These are phyloP conservation scores for Aphanomyces stellatus DNA, from an alignment of 352 stramenopile genomes.

Conservation along the genomic window DNA sequence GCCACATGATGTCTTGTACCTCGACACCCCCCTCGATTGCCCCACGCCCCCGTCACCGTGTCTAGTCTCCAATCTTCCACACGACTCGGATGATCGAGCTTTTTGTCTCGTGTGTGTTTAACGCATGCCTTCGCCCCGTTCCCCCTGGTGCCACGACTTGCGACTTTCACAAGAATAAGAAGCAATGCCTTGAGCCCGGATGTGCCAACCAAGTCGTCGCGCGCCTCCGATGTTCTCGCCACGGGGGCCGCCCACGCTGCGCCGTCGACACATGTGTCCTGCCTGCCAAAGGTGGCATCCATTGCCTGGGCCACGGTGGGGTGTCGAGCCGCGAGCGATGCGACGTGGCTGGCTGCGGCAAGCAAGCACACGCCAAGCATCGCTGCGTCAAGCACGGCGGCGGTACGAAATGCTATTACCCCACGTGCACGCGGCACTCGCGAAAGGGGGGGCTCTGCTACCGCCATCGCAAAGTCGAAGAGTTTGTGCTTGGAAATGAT, in stretches of 20 bases:
- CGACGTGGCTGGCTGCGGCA: background rate
- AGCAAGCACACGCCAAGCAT: slow-evolving; percentile 13
- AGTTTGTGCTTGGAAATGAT: too few relatives aligned
- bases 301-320: slow-evolving; percentile 2
- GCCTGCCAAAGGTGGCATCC: background rate
- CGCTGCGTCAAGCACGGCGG: slow-evolving; percentile 8
- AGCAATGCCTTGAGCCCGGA: background rate
- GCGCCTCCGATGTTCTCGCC: slow-evolving; percentile 57
- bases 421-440: background rate
- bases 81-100: background rate
- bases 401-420: background rate
- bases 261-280: slow-evolving; percentile 60
- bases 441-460: slow-evolving; percentile 2
- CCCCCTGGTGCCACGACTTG: background rate
- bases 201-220: slow-evolving; percentile 14
- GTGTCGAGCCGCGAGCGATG: background rate
- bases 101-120: background rate
- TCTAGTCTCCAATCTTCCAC: too few relatives aligned
- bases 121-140: background rate
- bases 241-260: slow-evolving; percentile 76
- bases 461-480: background rate
- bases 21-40: too few relatives aligned
- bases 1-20: too few relatives aligned
- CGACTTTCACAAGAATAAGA: slow-evolving; percentile 17
- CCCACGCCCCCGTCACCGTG: too few relatives aligned